Evolutionary conservation across 805 yeast species (phyloP), one percentile per base, ranked within the genome.

Genomic region (Kodamaea nitidulidarum): DNA sequence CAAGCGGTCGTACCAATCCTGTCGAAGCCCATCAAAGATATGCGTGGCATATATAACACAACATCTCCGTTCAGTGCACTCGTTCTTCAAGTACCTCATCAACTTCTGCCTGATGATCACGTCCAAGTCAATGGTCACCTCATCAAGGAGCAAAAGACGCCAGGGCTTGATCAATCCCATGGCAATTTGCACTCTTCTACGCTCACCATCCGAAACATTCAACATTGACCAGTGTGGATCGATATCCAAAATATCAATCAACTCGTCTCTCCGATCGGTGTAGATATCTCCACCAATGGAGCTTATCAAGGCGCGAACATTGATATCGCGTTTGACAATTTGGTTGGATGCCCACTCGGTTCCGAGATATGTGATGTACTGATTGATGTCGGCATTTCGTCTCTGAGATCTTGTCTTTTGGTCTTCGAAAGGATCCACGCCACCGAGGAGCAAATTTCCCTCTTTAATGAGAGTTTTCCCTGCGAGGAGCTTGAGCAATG

Each of bases 301-400:
- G 11, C 81, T 73, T 35, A 93, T 74, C 43, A 93, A 67, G 24
- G 84, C 77, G 14, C 81, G 71, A 7, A 93, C 97, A 0, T 95
- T 88, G 39, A 93, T 86, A 59, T 93, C 98, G 45, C 96, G 71
- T 52, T 90, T 81, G 6, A 91, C 93, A 36, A 90, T 80, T 14
- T 87, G 85, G 62, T 88, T 93, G 40, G 84, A 77, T 4, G 96
- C 96, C 98, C 98, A 93, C 55, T 93, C 98, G 0, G 98, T 93
- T 3, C 98, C 98, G 31, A 93, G 65, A 56, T 91, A 91, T 0
- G 96, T 85, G 18, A 80, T 76, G 36, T 70, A 70, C 41, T 60
- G 61, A 40, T 74, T 68, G 35, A 75, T 67, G 45, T 68, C 73
- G 14, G 70, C 57, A 41, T 68, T 69, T 40, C 58, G 63, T 35